phyloP scores from a whole-genome alignment of 2,329 filamentous ascomycete genomes.

The Albifimbria verrucaria region DNA sequence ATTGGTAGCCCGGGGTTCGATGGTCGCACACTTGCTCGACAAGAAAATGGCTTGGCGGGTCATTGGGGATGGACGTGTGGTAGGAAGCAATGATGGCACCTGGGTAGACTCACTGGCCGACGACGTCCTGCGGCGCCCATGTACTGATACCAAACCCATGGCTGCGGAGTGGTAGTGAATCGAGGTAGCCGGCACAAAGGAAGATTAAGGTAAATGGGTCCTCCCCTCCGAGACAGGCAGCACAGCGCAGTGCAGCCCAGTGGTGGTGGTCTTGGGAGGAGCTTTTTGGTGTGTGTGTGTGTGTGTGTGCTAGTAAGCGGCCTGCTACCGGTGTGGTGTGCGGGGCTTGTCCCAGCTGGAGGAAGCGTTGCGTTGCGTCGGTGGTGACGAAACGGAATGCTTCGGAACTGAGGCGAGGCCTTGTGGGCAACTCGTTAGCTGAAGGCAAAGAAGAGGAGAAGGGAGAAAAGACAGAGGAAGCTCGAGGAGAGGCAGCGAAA shows the following conservation, averaged over 20 bases:
- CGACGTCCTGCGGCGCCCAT: constrained; percentile 27
- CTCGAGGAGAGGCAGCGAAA: neutral
- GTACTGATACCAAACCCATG: constrained; percentile 29
- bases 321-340: too few species aligned
- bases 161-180: neutral
- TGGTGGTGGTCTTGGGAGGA: neutral
- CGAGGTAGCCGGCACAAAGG: neutral
- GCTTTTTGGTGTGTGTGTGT: neutral
- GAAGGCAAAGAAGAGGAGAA: neutral
- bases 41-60: neutral
- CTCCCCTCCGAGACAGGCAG: neutral
- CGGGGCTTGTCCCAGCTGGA: too few species aligned
- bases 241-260: neutral
- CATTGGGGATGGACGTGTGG: neutral
- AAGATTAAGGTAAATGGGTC: neutral
- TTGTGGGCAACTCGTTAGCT: too few species aligned
- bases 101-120: constrained; percentile 19
- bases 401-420: too few species aligned
- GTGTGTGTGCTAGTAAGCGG: too few species aligned
- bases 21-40: neutral
- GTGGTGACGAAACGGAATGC: too few species aligned
- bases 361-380: too few species aligned
- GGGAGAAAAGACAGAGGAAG: neutral
- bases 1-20: neutral
- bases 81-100: constrained; percentile 1